Conservation (phyloP, 129 eudicot genomes). For the Chrysanthemum seticuspe region DNA sequence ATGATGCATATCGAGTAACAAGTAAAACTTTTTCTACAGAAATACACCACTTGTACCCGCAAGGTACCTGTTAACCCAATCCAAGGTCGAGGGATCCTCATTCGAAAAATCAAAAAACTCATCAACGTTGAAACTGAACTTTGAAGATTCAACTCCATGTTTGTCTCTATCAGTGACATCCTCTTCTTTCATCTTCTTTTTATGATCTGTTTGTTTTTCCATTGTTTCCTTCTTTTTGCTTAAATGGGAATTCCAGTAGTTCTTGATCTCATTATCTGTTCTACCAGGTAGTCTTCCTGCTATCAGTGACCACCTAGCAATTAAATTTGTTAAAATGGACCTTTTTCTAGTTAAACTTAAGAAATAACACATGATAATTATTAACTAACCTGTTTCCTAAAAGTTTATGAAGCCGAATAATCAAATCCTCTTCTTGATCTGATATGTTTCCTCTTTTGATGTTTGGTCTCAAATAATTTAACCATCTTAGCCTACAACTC, state of each 20-base stretch:
- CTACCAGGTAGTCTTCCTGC: constrained; percentile 44
- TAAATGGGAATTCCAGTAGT: constrained; percentile 46
- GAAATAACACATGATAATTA: constrained; percentile 8
- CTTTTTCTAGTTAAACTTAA: neutral
- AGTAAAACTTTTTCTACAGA: constrained; percentile 9
- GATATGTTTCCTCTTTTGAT: constrained; percentile 47
- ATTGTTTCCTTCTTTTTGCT: constrained; percentile 37
- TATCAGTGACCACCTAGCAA: constrained; percentile 46
- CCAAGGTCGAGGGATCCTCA: constrained; percentile 39
- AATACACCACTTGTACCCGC: constrained; percentile 19
- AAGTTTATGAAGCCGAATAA: constrained; percentile 48
- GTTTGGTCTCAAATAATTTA: constrained; percentile 46
- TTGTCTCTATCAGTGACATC: constrained; percentile 10
- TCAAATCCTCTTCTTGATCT: constrained; percentile 48
- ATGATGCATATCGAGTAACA: constrained; percentile 11
- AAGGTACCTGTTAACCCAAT: constrained; percentile 40
- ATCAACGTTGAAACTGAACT: constrained; percentile 31
- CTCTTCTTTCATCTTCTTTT: constrained; percentile 25
- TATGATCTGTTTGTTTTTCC: constrained; percentile 18
- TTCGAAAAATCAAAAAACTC: constrained; percentile 48
- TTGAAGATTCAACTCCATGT: constrained; percentile 27
- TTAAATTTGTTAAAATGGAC: neutral
- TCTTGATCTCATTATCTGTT: constrained; percentile 39
- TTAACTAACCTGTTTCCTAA: constrained; percentile 40
- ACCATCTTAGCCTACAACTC: constrained; percentile 55